Evolutionary conservation across 2,329 filamentous ascomycete genomes (phyloP), one percentile per base, ranked within the genome.

Genomic region (Raffaelea arxii): DNA sequence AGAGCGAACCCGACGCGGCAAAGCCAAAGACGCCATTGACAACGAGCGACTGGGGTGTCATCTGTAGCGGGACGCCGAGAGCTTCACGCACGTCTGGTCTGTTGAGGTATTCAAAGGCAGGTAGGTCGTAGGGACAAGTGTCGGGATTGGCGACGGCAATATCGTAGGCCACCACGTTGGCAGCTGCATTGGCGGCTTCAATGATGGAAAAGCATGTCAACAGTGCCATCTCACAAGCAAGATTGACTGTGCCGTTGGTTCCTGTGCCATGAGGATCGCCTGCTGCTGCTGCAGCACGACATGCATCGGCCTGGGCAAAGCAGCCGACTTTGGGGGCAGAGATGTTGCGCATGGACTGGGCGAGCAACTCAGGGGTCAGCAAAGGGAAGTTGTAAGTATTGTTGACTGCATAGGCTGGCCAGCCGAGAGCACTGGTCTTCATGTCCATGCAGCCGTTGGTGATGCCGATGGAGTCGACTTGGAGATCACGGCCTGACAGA

Each of bases 1-100:
- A 7, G 23, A 11, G 23, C 14, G 4, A 25, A 19, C 11, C 19
- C 6, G 39, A 19, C n/a, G 25, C 6, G 19, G 22, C 39, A 14
- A 46, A 35, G 24, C 43, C 43, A 40, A 46, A 46, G 25, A 46
- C 36, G 18, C 10, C 12, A 2, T 12, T 37, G 18, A 46, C 41
- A 4, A 11, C 38, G 44, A 48, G 53, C 11, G 53, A 48, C 4
- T 40, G 16, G 21, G 64, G 58, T 3, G 75, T 75, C 61, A 70
- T 80, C 59, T 82, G 81, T 25, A 80, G 58, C 0, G 75, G 74
- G 0, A 78, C 72, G 7, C 79, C 80, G 1, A 83, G 67, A 0
- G 69, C 73, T 4, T 61, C 57, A 55, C 80, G 78, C 0, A 80
- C 69, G 55, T 69, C 68, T 3, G 65, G 59, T 35, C 71, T 66